Conservation (phyloP, 2,329 filamentous ascomycete genomes). For the Rhinocladiella mackenziei region DNA sequence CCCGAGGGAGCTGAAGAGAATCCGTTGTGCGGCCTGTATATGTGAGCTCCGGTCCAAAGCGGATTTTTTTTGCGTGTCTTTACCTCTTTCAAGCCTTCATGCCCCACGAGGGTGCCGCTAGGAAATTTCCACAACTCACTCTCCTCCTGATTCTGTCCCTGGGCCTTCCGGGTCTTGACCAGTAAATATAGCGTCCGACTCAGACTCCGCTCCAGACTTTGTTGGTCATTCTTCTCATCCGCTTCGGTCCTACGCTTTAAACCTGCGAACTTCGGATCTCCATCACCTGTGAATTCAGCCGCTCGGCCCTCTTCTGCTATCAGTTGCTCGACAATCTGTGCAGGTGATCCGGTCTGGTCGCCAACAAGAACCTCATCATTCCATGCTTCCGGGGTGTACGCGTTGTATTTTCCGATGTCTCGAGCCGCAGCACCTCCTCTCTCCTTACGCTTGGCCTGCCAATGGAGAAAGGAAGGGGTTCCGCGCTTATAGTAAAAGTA, state of each 20-base stretch:
- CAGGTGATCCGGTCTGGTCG: constrained; percentile 61
- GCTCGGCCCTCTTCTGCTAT: constrained; percentile 64
- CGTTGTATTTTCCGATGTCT: constrained; percentile 81
- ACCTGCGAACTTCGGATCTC: constrained; percentile 64
- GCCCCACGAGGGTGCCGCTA: constrained; percentile 66
- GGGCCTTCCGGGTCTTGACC: constrained; percentile 57
- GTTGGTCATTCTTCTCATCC: constrained; percentile 68
- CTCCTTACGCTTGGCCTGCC: constrained; percentile 78
- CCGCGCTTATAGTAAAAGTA: constrained; percentile 94
- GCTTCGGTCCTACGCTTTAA: constrained; percentile 65
- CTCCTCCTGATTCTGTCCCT: constrained; percentile 25
- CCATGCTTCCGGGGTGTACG: constrained; percentile 71
- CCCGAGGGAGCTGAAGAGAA: constrained; percentile 72
- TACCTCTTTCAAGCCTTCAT: constrained; percentile 82
- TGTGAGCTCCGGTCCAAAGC: no score
- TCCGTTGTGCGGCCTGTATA: constrained; percentile 75
- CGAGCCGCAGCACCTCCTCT: constrained; percentile 69
- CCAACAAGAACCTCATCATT: constrained; percentile 85
- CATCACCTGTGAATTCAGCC: constrained; percentile 50
- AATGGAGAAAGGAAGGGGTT: constrained; percentile 79
- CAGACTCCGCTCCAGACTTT: constrained; percentile 73
- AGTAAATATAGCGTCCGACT: constrained; percentile 83
- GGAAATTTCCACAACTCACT: constrained; percentile 72
- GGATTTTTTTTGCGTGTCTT: no score
- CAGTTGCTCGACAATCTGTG: constrained; percentile 65